phyloP scores from a whole-genome alignment of 768 basidiomycete species.

The Tricholoma bakamatsutake region DNA sequence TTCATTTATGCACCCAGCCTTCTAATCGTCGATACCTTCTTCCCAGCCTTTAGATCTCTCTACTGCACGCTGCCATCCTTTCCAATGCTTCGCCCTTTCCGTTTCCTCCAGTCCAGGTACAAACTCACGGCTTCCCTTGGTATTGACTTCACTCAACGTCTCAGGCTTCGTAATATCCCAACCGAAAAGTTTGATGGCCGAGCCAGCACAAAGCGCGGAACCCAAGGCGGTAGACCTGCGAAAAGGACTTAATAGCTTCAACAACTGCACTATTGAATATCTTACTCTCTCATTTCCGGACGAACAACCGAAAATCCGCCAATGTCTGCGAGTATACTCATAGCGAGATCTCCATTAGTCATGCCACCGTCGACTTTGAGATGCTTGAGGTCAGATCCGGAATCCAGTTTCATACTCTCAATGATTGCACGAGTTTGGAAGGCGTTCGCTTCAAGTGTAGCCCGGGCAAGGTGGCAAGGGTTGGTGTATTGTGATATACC shows the following conservation, averaged over 20 bases:
- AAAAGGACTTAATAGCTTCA: not conserved
- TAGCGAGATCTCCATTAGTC: conserved; percentile 89
- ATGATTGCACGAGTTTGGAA: conserved; percentile 95
- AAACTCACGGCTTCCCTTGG: conserved; percentile 72
- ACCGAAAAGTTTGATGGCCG: conserved; percentile 81
- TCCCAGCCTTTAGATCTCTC: conserved; percentile 83
- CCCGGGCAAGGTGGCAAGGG: conserved; percentile 88
- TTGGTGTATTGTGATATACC: conserved; percentile 85
- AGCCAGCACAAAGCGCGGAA: conserved; percentile 88
- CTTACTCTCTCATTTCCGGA: conserved; percentile 95
- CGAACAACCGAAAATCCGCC: conserved; percentile 90
- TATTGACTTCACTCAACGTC: conserved; percentile 83
- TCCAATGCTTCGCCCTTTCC: conserved; percentile 61
- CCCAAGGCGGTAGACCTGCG: conserved; percentile 89
- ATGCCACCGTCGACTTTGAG: conserved; percentile 98
- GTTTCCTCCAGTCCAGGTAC: conserved; percentile 45
- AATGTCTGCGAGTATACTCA: conserved; percentile 82
- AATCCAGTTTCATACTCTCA: conserved; percentile 92
- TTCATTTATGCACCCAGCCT: not conserved
- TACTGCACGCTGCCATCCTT: conserved; percentile 85
- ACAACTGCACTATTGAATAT: conserved; percentile 9
- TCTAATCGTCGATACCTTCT: conserved; percentile 35
- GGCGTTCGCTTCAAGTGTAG: conserved; percentile 93
- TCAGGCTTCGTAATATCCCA: conserved; percentile 87
- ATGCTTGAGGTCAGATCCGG: conserved; percentile 69